These are phyloP conservation scores for Monilinia polystroma DNA, from an alignment of 2,329 filamentous ascomycete genomes.

Conservation along the genomic window DNA sequence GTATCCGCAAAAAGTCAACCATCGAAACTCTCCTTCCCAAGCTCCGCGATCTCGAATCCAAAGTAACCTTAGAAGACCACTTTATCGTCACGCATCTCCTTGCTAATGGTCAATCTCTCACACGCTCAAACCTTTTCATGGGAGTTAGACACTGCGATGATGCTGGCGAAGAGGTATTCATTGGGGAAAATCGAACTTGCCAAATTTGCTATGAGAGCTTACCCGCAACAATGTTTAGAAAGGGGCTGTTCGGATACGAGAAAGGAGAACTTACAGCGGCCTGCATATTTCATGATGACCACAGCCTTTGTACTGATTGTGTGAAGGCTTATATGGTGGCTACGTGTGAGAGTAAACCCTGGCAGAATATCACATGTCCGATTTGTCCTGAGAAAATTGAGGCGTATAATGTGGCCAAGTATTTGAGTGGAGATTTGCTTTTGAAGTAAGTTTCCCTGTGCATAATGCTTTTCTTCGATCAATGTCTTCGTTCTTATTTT, in stretches of 20 bases:
- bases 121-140: background rate
- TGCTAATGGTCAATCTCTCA: background rate
- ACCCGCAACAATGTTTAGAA: background rate
- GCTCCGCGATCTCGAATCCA: conserved; percentile 1
- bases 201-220: background rate
- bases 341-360: background rate
- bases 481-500: background rate
- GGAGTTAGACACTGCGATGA: background rate
- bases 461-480: background rate
- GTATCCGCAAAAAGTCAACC: background rate
- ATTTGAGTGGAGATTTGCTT: background rate
- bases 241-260: background rate
- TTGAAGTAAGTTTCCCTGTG: background rate
- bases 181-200: background rate
- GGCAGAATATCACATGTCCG: background rate
- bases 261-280: background rate
- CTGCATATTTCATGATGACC: background rate
- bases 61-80: background rate
- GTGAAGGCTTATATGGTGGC: background rate
- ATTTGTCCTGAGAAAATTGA: background rate
- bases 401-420: background rate
- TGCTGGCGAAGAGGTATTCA: background rate
- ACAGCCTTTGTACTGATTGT: background rate
- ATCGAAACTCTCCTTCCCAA: background rate
- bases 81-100: background rate